Evolutionary conservation across 2,329 filamentous ascomycete species (phyloP), one percentile per base, ranked within the genome.

Genomic region (Penicillium sp.): DNA sequence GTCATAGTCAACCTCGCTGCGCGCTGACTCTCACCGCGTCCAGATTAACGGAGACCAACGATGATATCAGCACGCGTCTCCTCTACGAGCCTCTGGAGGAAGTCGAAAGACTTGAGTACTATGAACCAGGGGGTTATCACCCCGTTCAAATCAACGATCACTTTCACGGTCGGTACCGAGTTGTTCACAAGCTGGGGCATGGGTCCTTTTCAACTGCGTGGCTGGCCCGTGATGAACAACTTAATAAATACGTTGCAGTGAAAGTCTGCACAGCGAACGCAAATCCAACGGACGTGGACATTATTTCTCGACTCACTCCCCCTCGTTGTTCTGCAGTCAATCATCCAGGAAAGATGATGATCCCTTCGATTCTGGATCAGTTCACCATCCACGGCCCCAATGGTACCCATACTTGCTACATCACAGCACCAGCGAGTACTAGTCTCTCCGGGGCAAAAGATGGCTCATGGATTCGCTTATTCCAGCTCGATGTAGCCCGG

Each of bases 161-260:
- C 11, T 65, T 68, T 49, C 56, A 62, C 10, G 9, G 44, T 60
- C 61, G 70, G 5, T 77, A 76, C 54, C 64, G 68, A 5, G 58
- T 77, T 11, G 58, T 75, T 8, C 68, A 74, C 9, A 76, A 78
- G 56, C 66, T 77, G 1, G 72, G 74, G 1, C 70, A 69, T 58
- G 72, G 75, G 22, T 60, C 64, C 10, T 72, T 65, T 46, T 77
- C 72, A 14, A 76, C 64, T 3, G 55, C 48, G 7, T 66, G 66
- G 67, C 61, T 71, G 29, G 60, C 64, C 39, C 54, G 50, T 16
- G 63, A 70, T 54, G 52, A 63, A 38, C 34, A 27, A 58, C 53
- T 14, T 10, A 56, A 57, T 13, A 46, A 31, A 52, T 64, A 67
- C 45, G 7, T 7, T 27, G 24, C 24, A 27, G 7, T 27, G 24